A percentile compares a stretch with the other conserved stretches of the same genome.
These are phyloP conservation scores for Gossypium trilobum DNA, from an alignment of 441 rosid genomes.

Conservation along the genomic window DNA sequence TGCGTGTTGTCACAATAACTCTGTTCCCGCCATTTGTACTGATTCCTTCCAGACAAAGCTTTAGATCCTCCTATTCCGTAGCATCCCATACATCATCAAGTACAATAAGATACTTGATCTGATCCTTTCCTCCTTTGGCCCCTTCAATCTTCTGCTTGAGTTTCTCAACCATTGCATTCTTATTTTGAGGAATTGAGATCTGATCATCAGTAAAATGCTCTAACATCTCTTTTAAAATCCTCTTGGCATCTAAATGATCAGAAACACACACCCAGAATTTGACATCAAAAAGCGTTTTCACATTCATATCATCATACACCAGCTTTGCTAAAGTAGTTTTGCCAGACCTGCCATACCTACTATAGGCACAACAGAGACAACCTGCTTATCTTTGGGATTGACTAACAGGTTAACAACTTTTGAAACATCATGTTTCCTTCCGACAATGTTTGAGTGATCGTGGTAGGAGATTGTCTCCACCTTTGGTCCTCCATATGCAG, in stretches of 20 bases:
- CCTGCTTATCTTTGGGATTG: background rate
- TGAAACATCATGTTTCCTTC: too few species aligned
- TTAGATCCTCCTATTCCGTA: background rate
- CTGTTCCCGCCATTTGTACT: background rate
- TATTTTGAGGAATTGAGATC: background rate
- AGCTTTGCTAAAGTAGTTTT: background rate
- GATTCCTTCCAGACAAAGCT: background rate
- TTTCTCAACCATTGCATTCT: background rate
- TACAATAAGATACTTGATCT: background rate
- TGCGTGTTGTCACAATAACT: constrained; percentile 20
- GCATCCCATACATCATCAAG: background rate
- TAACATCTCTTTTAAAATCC: background rate
- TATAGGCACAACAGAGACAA: constrained; percentile 1
- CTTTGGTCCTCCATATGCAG: background rate
- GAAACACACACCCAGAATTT: constrained; percentile 32
- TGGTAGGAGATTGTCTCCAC: too few species aligned
- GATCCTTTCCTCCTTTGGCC: too few species aligned
- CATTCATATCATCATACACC: constrained; percentile 13
- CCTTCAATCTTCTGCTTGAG: background rate
- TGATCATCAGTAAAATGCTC: background rate
- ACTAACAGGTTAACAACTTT: too few species aligned
- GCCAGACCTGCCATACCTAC: background rate
- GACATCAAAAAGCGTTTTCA: constrained; percentile 21
- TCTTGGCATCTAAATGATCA: background rate
- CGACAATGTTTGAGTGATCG: too few species aligned